Evolutionary conservation across 768 basidiomycete genomes (phyloP).

Genomic region (Ramaria rubella): DNA sequence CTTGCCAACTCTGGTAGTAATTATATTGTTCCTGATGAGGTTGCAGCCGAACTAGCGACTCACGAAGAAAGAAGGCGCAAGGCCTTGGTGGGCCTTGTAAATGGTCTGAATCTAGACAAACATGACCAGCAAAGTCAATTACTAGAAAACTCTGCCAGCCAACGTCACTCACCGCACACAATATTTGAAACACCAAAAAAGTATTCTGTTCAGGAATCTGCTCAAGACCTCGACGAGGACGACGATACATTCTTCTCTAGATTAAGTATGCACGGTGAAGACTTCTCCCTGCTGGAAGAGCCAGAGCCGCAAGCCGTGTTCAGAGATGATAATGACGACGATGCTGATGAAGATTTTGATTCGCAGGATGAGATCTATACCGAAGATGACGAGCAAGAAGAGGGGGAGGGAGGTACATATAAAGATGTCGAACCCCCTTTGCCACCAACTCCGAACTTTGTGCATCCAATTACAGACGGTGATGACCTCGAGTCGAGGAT

Average conservation of each 20-base stretch:
- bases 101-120: neutral
- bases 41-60: neutral
- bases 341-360: neutral
- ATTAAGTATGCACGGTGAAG: neutral
- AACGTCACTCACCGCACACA: no score
- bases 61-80: neutral
- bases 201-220: neutral
- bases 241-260: constrained; percentile 15
- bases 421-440: neutral
- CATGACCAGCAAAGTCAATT: neutral
- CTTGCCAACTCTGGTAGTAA: neutral
- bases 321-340: neutral
- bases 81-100: neutral
- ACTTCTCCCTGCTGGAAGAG: neutral
- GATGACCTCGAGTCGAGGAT: neutral
- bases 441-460: neutral
- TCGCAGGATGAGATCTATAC: neutral
- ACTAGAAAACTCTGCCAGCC: neutral
- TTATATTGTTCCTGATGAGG: neutral
- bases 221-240: neutral
- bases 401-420: neutral
- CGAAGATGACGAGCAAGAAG: neutral
- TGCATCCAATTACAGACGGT: neutral
- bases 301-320: neutral
- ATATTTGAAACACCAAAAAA: neutral